Percentiles rank a stretch among this genome's conserved stretches.
phyloP scores from a whole-genome alignment of 495 filamentous ascomycete species.

The Xylaria venustula region DNA sequence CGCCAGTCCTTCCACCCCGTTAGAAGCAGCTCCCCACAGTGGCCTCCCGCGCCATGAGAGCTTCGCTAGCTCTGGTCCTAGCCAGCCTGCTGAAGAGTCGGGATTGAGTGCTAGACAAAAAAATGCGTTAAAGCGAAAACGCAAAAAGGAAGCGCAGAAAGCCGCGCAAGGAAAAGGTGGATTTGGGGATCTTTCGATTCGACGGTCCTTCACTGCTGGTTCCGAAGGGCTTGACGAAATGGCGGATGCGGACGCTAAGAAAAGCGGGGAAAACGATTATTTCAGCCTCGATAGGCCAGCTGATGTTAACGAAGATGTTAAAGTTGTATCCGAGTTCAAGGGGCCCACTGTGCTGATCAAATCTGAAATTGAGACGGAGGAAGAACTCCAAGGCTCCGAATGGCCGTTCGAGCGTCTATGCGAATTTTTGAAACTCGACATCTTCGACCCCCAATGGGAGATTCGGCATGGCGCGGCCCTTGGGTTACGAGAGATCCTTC shows the following conservation, averaged over 20 bases:
- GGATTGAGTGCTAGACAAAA: constrained; percentile 86
- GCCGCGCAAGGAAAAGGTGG: constrained; percentile 63
- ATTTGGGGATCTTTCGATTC: constrained; percentile 83
- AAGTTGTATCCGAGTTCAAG: constrained; percentile 95
- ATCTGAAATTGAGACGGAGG: constrained; percentile 64
- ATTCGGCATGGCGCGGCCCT: constrained; percentile 96
- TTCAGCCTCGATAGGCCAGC: constrained; percentile 76
- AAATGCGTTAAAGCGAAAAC: constrained; percentile 89
- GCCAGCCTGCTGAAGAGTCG: constrained; percentile 58
- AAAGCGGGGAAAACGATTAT: constrained; percentile 80
- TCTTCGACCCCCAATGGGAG: constrained; percentile 95
- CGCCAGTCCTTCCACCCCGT: constrained; percentile 40
- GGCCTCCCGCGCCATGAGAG: constrained; percentile 40
- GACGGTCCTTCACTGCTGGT: constrained; percentile 59
- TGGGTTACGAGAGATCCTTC: constrained; percentile 86
- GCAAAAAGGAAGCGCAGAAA: constrained; percentile 78
- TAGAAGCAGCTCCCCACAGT: constrained; percentile 39
- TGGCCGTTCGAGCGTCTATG: constrained; percentile 95
- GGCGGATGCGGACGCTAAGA: constrained; percentile 58
- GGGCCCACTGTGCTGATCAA: constrained; percentile 64
- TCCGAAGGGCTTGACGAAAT: constrained; percentile 57
- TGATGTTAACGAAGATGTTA: constrained; percentile 79
- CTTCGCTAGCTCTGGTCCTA: constrained; percentile 22
- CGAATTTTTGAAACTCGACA: constrained; percentile 86
- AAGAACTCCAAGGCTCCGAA: constrained; percentile 73